These are phyloP conservation scores for Emiliania huxleyi DNA, from an alignment of 78 protist genomes.

Conservation along the genomic window DNA sequence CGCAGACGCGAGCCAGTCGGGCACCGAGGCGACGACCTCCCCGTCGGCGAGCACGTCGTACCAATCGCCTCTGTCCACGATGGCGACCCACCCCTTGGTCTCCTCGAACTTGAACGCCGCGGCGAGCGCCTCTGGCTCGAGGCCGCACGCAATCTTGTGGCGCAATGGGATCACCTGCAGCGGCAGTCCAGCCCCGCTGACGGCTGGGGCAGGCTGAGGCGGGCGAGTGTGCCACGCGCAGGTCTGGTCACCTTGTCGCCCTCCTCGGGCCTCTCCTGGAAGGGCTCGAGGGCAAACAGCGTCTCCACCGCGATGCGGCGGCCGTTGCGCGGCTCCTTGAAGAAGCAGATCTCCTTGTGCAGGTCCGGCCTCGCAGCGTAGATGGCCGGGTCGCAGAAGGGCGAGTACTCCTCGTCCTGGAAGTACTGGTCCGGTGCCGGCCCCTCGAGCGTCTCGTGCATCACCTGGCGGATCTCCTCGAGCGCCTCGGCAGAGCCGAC, in stretches of 20 bases:
- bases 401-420: background rate
- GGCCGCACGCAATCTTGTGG: no score
- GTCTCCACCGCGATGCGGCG: background rate
- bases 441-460: background rate
- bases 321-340: constrained; percentile 3
- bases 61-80: background rate
- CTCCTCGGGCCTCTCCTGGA: background rate
- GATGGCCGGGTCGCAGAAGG: background rate
- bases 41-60: background rate
- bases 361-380: background rate
- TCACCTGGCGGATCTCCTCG: background rate
- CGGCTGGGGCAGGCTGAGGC: no score
- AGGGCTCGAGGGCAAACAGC: background rate
- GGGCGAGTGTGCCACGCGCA: no score
- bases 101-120: background rate
- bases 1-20: background rate
- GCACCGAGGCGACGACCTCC: background rate
- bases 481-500: background rate
- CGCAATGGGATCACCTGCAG: no score
- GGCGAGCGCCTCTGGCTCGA: no score
- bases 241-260: background rate
- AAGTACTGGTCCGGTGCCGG: background rate
- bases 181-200: no score
- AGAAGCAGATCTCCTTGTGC: background rate
- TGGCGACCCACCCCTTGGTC: background rate